Evolutionary conservation across 2,329 filamentous ascomycete species (phyloP).

Genomic region (Fusarium chaquense): DNA sequence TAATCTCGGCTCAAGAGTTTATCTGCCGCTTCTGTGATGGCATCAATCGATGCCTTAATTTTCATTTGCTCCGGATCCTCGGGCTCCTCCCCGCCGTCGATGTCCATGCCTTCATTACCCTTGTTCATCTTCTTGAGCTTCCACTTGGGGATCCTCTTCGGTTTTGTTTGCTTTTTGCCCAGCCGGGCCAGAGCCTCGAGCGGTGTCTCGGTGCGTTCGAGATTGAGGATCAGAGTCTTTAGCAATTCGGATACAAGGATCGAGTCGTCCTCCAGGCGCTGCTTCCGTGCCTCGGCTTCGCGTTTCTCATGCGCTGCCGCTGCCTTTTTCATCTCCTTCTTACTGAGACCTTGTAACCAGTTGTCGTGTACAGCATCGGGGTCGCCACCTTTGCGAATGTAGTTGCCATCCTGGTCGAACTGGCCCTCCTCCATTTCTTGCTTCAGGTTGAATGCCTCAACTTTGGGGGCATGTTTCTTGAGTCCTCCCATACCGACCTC

Average conservation of each 20-base stretch:
- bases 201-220: constrained; percentile 86
- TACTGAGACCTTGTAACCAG: constrained; percentile 92
- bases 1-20: constrained; percentile 85
- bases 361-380: constrained; percentile 90
- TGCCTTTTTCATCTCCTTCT: constrained; percentile 91
- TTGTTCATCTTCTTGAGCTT: constrained; percentile 76
- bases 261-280: constrained; percentile 79
- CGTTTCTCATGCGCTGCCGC: constrained; percentile 88
- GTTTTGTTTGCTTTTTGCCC: constrained; percentile 74
- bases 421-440: constrained; percentile 90
- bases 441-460: constrained; percentile 96
- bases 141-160: constrained; percentile 71
- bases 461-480: constrained; percentile 91
- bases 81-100: constrained; percentile 62
- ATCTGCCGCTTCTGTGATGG: constrained; percentile 90
- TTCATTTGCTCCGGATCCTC: constrained; percentile 76
- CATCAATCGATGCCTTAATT: constrained; percentile 80
- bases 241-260: constrained; percentile 80
- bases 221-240: constrained; percentile 74
- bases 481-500: constrained; percentile 91
- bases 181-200: constrained; percentile 88
- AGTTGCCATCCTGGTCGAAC: constrained; percentile 94
- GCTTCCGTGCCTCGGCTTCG: constrained; percentile 79
- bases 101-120: constrained; percentile 73
- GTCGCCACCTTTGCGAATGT: constrained; percentile 87